Base-by-base conservation (phyloP, 2,329 filamentous ascomycete species). In the Sporothrix globosa region DNA sequence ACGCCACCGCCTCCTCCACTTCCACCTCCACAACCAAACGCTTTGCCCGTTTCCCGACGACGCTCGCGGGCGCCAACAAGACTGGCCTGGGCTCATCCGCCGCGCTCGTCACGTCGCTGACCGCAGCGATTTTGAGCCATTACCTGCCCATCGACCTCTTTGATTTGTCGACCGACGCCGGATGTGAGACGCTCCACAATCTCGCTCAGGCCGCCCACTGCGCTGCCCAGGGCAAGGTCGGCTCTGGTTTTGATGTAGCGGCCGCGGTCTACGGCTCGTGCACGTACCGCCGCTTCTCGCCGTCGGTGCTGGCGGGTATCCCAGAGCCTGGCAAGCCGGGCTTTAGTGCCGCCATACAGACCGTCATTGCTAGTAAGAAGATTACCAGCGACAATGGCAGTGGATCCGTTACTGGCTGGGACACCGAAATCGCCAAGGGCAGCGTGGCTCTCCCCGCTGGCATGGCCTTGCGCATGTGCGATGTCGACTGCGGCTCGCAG, bases 11-110 rank as follows among this genome's bases (percentile, higher is more conserved):
- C 14, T 30, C 72, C 24, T 69, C 74, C 17, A 67, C 75, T 48
- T 68, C 72, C 41, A 13, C 41, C 1, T 17, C 41, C 70, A 73
- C 79, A 70, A 78, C 83, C 21, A 34, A 65, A 52, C 88, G 88
- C 73, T 98, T 98, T 82, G 86, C 88, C 73, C 86, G 90, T 78
- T 97, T 97, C 81, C 86, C 87, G 56, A 90, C 95, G 19, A 87
- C 89, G 6, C 86, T 99, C 48, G 82, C 85, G 71, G 86, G 90
- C 73, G 94, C 95, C 19, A 91, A 97, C 85, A 99, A 99, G 83
- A 99, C 96, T 0, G 96, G 96, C 1, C 88, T 99, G 41, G 96
- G 96, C 71, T 97, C 94, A 13, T 97, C 94, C 0, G 96, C 96
- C 4, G 96, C 96, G 4, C 87, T 99, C 14, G 95, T 98, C 44